These are phyloP conservation scores for Tylopilus rubrobrunneus DNA, from an alignment of 768 basidiomycete genomes.

Conservation along the genomic window DNA sequence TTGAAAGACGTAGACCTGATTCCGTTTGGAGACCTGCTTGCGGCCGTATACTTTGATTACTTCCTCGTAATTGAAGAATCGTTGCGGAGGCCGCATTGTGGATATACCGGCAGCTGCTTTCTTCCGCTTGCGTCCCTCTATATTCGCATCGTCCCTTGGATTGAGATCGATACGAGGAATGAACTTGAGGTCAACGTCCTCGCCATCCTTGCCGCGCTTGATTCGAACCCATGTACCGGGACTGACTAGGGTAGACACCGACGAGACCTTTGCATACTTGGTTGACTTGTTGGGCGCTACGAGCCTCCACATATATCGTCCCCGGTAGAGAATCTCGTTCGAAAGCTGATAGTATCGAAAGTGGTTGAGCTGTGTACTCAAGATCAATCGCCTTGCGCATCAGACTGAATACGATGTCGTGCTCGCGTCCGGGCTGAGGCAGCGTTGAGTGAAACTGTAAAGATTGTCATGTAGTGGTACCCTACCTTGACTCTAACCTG, in stretches of 20 bases:
- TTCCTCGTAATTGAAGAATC: slow-evolving; percentile 93
- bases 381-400: slow-evolving; percentile 90
- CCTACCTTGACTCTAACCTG: slow-evolving; percentile 88
- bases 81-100: slow-evolving; percentile 81
- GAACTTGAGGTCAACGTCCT: too few species aligned
- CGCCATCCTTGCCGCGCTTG: too few species aligned
- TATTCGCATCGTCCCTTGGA: slow-evolving; percentile 73
- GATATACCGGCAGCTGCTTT: slow-evolving; percentile 49
- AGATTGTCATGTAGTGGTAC: background rate
- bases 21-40: slow-evolving; percentile 70
- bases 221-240: too few species aligned
- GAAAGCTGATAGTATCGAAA: slow-evolving; percentile 91
- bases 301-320: slow-evolving; percentile 95
- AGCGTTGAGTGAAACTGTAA: background rate
- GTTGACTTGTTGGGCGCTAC: slow-evolving; percentile 79
- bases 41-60: slow-evolving; percentile 82
- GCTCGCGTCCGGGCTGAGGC: slow-evolving; percentile 80
- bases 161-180: slow-evolving; percentile 97
- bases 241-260: too few species aligned
- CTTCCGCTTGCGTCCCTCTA: slow-evolving; percentile 74
- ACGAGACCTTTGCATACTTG: slow-evolving; percentile 87
- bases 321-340: slow-evolving; percentile 93
- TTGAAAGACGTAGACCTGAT: slow-evolving; percentile 79
- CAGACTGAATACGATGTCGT: slow-evolving; percentile 89
- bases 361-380: slow-evolving; percentile 71